A percentile compares a stretch with the other conserved stretches of the same genome.
Evolutionary conservation across 495 filamentous ascomycete genomes (phyloP).

Genomic region (Aspergillus baeticus): DNA sequence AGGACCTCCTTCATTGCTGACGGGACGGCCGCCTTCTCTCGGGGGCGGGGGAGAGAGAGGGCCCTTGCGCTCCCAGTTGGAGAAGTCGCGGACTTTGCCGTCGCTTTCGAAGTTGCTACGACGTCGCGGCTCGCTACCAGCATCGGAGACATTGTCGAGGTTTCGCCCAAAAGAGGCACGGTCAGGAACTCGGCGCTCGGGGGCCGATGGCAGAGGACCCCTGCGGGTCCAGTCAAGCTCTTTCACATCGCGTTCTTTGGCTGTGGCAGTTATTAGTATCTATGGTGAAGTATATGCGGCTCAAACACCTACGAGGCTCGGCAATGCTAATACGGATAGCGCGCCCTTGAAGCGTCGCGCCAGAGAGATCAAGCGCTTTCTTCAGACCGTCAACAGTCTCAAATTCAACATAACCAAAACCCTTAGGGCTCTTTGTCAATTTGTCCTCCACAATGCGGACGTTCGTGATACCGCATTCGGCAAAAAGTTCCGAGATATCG

Average conservation of each 20-base stretch:
- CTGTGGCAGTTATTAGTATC: conserved; percentile 36
- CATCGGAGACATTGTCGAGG: conserved; percentile 51
- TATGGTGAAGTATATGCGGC: neutral
- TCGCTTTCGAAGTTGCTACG: conserved; percentile 64
- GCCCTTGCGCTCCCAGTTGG: conserved; percentile 94
- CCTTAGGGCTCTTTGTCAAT: conserved; percentile 86
- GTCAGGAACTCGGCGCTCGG: conserved; percentile 49
- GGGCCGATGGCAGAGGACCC: conserved; percentile 78
- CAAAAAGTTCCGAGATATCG: conserved; percentile 82
- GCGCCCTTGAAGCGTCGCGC: conserved; percentile 76
- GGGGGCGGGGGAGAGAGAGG: conserved; percentile 72
- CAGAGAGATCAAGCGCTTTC: conserved; percentile 81
- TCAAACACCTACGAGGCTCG: conserved; percentile 69
- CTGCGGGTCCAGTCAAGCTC: conserved; percentile 80
- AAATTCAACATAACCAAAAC: conserved; percentile 97
- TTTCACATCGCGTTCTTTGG: conserved; percentile 62
- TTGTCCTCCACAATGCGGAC: conserved; percentile 97
- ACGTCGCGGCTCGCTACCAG: conserved; percentile 53
- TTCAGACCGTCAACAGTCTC: conserved; percentile 84
- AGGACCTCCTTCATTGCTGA: conserved; percentile 62
- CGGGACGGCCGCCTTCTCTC: conserved; percentile 68
- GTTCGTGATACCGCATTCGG: conserved; percentile 76
- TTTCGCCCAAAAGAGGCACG: conserved; percentile 48
- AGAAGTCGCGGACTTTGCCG: conserved; percentile 81
- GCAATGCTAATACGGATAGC: conserved; percentile 85